Conservation (phyloP, 768 basidiomycete genomes). For the Pilatotrama ljubarskyi region DNA sequence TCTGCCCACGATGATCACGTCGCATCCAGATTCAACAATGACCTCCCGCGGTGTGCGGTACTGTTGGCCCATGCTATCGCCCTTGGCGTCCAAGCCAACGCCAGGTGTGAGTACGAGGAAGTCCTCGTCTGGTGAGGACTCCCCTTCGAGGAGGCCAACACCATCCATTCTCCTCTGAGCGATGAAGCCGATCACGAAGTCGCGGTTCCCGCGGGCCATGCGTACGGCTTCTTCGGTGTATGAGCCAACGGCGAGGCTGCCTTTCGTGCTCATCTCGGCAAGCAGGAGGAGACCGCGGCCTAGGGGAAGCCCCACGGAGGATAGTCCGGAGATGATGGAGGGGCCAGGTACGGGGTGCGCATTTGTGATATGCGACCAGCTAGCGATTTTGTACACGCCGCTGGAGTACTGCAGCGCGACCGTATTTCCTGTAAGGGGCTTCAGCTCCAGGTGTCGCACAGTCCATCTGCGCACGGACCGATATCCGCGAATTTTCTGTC, state of each 20-base stretch:
- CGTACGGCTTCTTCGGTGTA: constrained; percentile 85
- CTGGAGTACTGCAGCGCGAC: constrained; percentile 93
- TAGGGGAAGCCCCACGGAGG: constrained; percentile 81
- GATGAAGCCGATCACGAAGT: constrained; percentile 97
- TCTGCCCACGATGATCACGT: constrained; percentile 96
- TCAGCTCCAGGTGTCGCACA: not conserved
- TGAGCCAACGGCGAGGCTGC: constrained; percentile 75
- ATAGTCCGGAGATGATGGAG: constrained; percentile 87
- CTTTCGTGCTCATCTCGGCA: constrained; percentile 94
- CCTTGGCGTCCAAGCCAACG: constrained; percentile 68
- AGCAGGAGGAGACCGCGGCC: constrained; percentile 87
- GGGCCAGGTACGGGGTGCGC: constrained; percentile 97
- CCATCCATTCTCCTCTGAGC: constrained; percentile 84
- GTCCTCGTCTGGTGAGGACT: constrained; percentile 54
- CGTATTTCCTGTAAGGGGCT: constrained; percentile 74
- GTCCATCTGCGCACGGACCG: constrained; percentile 48
- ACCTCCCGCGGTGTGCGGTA: constrained; percentile 90
- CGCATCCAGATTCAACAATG: constrained; percentile 77
- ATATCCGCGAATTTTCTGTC: constrained; percentile 99
- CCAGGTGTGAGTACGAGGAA: constrained; percentile 93
- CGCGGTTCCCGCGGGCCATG: constrained; percentile 79
- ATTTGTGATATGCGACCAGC: constrained; percentile 96
- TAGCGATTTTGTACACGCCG: constrained; percentile 90
- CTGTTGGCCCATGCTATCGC: constrained; percentile 90
- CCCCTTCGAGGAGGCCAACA: constrained; percentile 42